Evolutionary conservation across 2,329 filamentous ascomycete genomes (phyloP).

Genomic region (Diaporthe aspalathi): DNA sequence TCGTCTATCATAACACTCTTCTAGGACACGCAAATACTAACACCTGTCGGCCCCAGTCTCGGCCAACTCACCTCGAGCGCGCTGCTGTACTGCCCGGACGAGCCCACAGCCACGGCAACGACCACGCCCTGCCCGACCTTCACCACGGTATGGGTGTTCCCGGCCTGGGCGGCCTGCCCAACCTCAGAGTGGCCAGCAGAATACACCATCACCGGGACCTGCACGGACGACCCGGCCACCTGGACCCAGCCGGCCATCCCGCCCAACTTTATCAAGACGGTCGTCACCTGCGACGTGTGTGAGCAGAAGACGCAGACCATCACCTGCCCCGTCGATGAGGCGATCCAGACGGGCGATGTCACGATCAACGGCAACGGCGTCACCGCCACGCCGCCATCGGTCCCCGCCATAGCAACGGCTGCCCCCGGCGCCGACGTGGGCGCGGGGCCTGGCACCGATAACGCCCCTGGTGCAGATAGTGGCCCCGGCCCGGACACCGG

Average conservation of each 20-base stretch:
- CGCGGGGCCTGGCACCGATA: neutral
- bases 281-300: conserved; percentile 51
- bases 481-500: neutral
- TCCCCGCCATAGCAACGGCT: conserved; percentile 8
- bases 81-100: conserved; percentile 46
- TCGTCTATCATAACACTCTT: neutral
- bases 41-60: neutral
- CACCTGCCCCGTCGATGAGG: conserved; percentile 51
- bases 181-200: conserved; percentile 53
- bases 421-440: neutral
- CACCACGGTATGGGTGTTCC: conserved; percentile 54
- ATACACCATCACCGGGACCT: conserved; percentile 54
- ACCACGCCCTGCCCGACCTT: conserved; percentile 45
- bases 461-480: neutral
- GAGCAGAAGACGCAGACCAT: conserved; percentile 49
- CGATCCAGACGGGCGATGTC: conserved; percentile 47
- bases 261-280: conserved; percentile 53
- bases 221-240: conserved; percentile 46
- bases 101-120: conserved; percentile 36
- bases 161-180: conserved; percentile 51
- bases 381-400: conserved; percentile 45
- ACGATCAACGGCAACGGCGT: conserved; percentile 51
- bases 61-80: conserved; percentile 36
- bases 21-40: neutral
- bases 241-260: conserved; percentile 49